These are phyloP conservation scores for Termitomyces sp. DNA, from an alignment of 768 basidiomycete genomes.

Conservation along the genomic window DNA sequence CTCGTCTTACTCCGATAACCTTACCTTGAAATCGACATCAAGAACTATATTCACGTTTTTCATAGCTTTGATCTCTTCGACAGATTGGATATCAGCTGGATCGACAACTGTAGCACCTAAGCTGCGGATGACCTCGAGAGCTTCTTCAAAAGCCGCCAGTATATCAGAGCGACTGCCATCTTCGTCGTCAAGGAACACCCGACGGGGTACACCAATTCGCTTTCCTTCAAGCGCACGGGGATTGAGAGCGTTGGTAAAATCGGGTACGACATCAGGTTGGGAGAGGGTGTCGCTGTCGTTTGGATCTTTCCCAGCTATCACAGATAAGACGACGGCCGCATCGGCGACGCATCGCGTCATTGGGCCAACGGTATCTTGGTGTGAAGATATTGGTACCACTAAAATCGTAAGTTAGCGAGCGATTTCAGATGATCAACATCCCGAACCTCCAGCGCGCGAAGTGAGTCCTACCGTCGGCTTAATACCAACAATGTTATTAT, in stretches of 20 bases:
- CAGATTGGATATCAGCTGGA: constrained; percentile 56
- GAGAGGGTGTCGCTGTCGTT: constrained; percentile 51
- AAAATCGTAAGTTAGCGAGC: background rate
- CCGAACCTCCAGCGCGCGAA: constrained; percentile 53
- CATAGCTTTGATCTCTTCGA: constrained; percentile 44
- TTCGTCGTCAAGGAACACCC: constrained; percentile 30
- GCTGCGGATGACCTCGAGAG: constrained; percentile 30
- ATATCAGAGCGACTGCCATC: constrained; percentile 32
- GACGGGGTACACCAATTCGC: constrained; percentile 52
- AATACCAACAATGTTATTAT: constrained; percentile 56
- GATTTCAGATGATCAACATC: background rate
- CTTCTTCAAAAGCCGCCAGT: constrained; percentile 34
- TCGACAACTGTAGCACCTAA: constrained; percentile 56
- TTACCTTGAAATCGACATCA: constrained; percentile 56
- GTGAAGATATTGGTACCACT: constrained; percentile 54
- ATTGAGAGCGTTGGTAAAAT: constrained; percentile 51
- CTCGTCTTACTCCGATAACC: background rate
- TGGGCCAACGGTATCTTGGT: constrained; percentile 60
- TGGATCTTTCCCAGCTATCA: constrained; percentile 52
- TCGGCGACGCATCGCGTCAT: constrained; percentile 51
- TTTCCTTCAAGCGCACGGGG: constrained; percentile 44
- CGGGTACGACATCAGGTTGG: constrained; percentile 49
- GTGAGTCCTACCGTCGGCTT: constrained; percentile 60
- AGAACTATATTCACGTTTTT: constrained; percentile 54
- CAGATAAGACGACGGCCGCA: constrained; percentile 48